phyloP scores from a whole-genome alignment of 352 stramenopile species.

The Phytophthora multivora region DNA sequence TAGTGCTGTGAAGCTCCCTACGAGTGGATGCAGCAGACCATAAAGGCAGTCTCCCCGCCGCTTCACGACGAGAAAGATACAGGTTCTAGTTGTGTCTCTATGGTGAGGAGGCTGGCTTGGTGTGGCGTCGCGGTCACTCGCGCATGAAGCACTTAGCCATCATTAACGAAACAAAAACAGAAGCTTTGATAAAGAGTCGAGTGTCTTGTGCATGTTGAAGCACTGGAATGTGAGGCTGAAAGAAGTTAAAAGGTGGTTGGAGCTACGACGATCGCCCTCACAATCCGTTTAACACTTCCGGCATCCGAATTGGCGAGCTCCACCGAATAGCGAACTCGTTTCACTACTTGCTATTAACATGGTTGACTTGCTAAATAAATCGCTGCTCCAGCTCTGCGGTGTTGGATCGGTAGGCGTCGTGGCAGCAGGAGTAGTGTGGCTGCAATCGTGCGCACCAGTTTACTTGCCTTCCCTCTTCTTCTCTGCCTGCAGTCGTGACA shows the following conservation, averaged over 20 bases:
- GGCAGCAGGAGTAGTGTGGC: not conserved
- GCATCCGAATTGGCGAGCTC: not conserved
- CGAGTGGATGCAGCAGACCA: constrained; percentile 6
- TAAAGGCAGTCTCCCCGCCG: constrained; percentile 15
- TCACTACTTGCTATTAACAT: constrained; percentile 23
- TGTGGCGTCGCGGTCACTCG: not conserved
- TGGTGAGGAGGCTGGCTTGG: constrained; percentile 1
- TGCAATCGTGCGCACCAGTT: not conserved
- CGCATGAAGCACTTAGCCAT: constrained; percentile 25
- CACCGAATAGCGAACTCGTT: constrained; percentile 8
- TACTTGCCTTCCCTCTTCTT: constrained; percentile 44
- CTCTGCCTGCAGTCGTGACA: constrained; percentile 69
- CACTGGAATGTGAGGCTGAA: constrained; percentile 11
- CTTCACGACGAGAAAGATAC: constrained; percentile 37
- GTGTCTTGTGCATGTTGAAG: constrained; percentile 16
- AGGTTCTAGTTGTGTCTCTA: constrained; percentile 13
- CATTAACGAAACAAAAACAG: constrained; percentile 40
- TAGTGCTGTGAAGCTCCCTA: constrained; percentile 3
- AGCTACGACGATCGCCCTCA: not conserved
- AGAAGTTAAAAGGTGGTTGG: not conserved
- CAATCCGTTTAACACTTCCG: constrained; percentile 25
- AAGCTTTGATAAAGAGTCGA: constrained; percentile 35
- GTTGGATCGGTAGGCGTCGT: not conserved
- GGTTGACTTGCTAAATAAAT: constrained; percentile 35
- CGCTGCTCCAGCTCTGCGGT: constrained; percentile 8